Conservation (phyloP, 805 yeast species). For the Candida vartiovaarae region DNA sequence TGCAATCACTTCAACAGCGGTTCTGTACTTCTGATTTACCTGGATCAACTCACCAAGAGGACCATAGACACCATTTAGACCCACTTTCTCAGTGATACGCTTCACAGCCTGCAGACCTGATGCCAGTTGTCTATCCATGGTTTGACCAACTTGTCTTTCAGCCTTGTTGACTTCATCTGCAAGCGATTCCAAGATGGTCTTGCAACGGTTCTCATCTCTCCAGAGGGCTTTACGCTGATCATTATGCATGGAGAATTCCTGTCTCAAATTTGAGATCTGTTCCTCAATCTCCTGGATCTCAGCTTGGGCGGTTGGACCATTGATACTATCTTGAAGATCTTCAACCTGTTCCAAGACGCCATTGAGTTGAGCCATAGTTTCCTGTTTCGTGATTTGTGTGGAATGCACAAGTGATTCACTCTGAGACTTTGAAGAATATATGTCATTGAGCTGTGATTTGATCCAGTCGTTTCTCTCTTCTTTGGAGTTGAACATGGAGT, state of each 20-base stretch:
- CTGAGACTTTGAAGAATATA: slow-evolving; percentile 22
- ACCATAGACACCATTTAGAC: slow-evolving; percentile 66
- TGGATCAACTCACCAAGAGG: slow-evolving; percentile 77
- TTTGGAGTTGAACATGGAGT: slow-evolving; percentile 46
- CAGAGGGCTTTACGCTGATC: slow-evolving; percentile 69
- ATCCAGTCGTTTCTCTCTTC: slow-evolving; percentile 67
- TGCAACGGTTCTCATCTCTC: slow-evolving; percentile 69
- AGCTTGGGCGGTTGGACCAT: slow-evolving; percentile 27
- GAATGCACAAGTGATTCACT: slow-evolving; percentile 23
- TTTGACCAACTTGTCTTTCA: slow-evolving; percentile 55
- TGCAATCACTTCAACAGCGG: slow-evolving; percentile 85
- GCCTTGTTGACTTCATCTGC: slow-evolving; percentile 49
- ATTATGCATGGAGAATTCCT: slow-evolving; percentile 35
- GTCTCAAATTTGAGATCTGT: slow-evolving; percentile 29
- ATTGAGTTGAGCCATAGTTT: slow-evolving; percentile 14
- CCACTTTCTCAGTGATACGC: slow-evolving; percentile 51
- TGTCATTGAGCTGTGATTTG: slow-evolving; percentile 36
- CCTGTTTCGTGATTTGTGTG: slow-evolving; percentile 7
- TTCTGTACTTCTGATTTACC: slow-evolving; percentile 74
- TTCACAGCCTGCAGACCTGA: slow-evolving; percentile 65
- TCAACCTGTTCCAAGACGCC: slow-evolving; percentile 25
- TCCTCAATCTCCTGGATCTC: slow-evolving; percentile 16
- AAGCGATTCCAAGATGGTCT: slow-evolving; percentile 48
- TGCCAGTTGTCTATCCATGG: slow-evolving; percentile 67
- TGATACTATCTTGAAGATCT: slow-evolving; percentile 30